Base-by-base conservation (phyloP, 225 moss, liverwort and hornwort species). In the Bryum argenteum region DNA sequence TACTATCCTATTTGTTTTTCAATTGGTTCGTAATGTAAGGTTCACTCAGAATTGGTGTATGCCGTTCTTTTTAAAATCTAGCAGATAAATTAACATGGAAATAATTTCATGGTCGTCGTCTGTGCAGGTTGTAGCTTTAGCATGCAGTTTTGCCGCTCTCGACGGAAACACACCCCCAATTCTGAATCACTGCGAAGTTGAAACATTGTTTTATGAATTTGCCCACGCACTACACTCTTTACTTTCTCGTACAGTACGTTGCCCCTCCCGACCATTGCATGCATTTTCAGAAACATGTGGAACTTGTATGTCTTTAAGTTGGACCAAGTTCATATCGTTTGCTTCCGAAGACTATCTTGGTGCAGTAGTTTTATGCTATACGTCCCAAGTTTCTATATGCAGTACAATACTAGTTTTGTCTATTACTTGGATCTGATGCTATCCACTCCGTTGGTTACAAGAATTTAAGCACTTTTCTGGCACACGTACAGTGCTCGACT, bases 391-490 rank as follows among this genome's bases (percentile, higher is more conserved):
- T n/a, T 66, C 56, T 22, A 28, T 43, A 45, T 62, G 51, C 12
- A 65, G 2, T 26, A 12, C 44, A 73, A 40, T 54, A 28, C 61
- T 78, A 70, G 60, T 61, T 11, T 5, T 50, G 11, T 71, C 61
- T 71, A 8, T 11, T 11, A 17, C 18, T 37, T 51, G 45, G 23
- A 58, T 63, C 20, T 58, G 38, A 45, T 28, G 24, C 4, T 21
- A 48, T 59, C 44, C 50, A 62, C 20, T 71, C 7, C 50, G 53
- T 69, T 15, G 28, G 22, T 60, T 51, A 22, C 88, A 97, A 94
- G 98, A 98, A 48, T 98, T 94, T 81, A 94, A 98, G 80, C 98
- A 98, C 71, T 98, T 94, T 77, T 98, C 98, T 77, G 98, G 98
- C 58, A 98, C 98, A 18, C 83, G 98, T 54, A 94, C 98, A 52